Conservation (phyloP, 2,329 filamentous ascomycete species). For the Diaporthe australafricana region DNA sequence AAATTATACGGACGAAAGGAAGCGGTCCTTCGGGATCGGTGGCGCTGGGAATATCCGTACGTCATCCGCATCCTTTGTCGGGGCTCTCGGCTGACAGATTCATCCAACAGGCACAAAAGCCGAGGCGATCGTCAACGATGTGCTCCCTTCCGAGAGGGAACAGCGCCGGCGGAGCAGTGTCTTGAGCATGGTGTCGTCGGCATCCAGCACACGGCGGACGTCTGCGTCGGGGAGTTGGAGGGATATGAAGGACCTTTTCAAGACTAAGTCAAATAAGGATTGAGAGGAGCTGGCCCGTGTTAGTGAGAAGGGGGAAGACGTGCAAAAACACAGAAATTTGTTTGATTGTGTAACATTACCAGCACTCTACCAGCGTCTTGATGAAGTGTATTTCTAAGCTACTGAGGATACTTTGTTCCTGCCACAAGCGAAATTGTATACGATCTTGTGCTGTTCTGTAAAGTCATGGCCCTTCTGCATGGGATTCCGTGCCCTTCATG, state of each 20-base stretch:
- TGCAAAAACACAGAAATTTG: too few relatives aligned
- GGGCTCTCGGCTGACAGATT: background rate
- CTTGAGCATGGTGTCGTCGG: slow-evolving; percentile 10
- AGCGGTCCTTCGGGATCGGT: slow-evolving; percentile 32
- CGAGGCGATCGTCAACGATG: slow-evolving; percentile 22
- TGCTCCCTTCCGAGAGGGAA: slow-evolving; percentile 1
- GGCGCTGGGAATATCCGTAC: slow-evolving; percentile 33
- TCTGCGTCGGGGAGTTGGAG: background rate
- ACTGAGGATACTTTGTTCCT: fast-evolving
- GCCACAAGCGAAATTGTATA: background rate
- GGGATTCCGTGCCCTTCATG: too few relatives aligned
- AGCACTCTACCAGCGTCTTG: too few relatives aligned
- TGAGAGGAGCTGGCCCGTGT: background rate
- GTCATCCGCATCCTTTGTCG: background rate
- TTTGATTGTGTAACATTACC: background rate
- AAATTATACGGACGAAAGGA: background rate
- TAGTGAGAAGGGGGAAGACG: background rate
- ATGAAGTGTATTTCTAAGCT: background rate
- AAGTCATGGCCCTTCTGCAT: background rate
- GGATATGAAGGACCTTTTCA: slow-evolving; percentile 13
- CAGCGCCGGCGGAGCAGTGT: slow-evolving; percentile 29
- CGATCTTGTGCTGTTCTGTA: background rate
- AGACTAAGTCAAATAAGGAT: background rate
- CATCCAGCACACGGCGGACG: background rate
- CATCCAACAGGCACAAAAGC: slow-evolving; percentile 2